phyloP scores from a whole-genome alignment of 768 basidiomycete genomes.

The Ramaria sp. region DNA sequence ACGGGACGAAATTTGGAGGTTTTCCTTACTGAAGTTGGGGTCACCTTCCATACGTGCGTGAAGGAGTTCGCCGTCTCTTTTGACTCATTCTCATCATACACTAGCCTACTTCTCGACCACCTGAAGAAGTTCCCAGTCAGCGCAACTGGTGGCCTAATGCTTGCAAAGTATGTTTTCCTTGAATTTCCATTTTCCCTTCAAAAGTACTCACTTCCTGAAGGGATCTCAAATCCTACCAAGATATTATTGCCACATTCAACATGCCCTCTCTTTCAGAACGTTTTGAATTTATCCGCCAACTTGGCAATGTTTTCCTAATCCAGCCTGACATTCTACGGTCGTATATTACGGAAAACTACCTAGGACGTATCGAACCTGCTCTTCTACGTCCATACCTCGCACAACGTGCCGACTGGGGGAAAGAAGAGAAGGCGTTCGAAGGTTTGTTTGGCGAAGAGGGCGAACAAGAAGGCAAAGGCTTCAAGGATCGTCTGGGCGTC shows the following conservation, averaged over 20 bases:
- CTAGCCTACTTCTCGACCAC: constrained; percentile 84
- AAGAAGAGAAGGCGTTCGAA: constrained; percentile 75
- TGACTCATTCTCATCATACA: neutral
- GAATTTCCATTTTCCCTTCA: neutral
- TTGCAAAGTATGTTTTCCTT: constrained; percentile 70
- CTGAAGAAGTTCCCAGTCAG: constrained; percentile 94
- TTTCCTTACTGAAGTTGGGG: constrained; percentile 88
- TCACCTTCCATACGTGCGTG: constrained; percentile 79
- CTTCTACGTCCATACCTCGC: constrained; percentile 86
- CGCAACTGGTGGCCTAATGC: constrained; percentile 93
- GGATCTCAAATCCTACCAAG: constrained; percentile 95
- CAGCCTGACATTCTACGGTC: constrained; percentile 91
- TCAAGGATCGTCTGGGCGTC: constrained; percentile 52
- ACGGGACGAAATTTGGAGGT: constrained; percentile 90
- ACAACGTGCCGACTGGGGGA: constrained; percentile 83
- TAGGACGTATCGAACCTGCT: constrained; percentile 80
- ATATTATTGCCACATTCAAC: constrained; percentile 70
- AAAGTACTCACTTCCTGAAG: constrained; percentile 28
- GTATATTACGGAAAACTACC: constrained; percentile 89
- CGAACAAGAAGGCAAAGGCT: constrained; percentile 35
- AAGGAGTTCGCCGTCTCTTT: neutral
- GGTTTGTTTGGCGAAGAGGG: constrained; percentile 23
- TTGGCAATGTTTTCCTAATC: constrained; percentile 95
- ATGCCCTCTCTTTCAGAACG: constrained; percentile 83
- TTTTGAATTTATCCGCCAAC: constrained; percentile 95